Evolutionary conservation across 495 filamentous ascomycete genomes (phyloP), one percentile per base, ranked within the genome.

Genomic region (Neurospora tetraspora): DNA sequence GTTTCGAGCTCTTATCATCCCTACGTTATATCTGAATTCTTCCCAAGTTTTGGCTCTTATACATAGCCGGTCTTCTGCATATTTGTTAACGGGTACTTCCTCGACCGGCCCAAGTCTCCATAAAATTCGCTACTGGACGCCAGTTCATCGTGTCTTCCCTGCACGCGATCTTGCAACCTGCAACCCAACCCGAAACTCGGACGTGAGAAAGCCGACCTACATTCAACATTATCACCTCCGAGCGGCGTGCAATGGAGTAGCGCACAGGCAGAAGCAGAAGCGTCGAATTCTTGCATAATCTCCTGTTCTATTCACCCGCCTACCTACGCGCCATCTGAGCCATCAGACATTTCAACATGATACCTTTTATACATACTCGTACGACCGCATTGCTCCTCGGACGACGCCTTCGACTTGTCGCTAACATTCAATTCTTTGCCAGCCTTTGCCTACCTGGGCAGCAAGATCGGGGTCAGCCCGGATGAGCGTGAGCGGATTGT

Each of bases 321-420:
- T 23, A 7, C 40, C 40, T n/a, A 65, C 53, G 53, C 53, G 27
- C 53, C 2, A 18, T 65, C 27, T 65, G 27, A 65, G 14, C 47
- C 47, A 27, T 65, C 27, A 36, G 27, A 65, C 27, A 20, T 68
- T 40, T 37, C 65, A 83, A 42, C 36, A 97, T 98, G 94, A 83
- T 97, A 77, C 92, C 94, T 71, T 96, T 91, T 77, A 92, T 97
- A 81, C 89, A 97, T 80, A 81, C 82, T 78, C 90, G 94, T 96
- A 85, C 75, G 91, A 23, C 39, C 23, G 71, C 42, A 69, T 73
- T 71, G 47, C 37, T 65, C 39, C 69, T 45, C 71, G 47, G 23
- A 68, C 59, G 39, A n/a, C 45, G 23, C 70, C 59, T 69, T 68
- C 61, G 37, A 34, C 20, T 71, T 37, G 70, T 71, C 65, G 73